phyloP scores from a whole-genome alignment of 768 basidiomycete species.

The Collybia sp. region DNA sequence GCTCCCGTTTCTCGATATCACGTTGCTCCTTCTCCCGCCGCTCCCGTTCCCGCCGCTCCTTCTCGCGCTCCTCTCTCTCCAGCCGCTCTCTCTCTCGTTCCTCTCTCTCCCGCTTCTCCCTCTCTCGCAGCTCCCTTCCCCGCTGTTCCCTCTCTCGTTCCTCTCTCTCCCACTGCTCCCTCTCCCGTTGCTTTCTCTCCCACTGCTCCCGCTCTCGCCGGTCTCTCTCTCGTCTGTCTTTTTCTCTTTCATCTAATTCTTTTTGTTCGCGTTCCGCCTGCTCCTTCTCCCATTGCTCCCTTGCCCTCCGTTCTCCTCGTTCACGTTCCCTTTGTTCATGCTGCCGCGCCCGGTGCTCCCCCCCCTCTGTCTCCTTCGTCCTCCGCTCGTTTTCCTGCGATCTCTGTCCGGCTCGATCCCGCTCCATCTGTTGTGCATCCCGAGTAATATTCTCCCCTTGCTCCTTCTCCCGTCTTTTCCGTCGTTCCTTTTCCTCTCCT shows the following conservation, averaged over 20 bases:
- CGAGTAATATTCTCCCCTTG: no score
- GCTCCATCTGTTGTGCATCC: conserved; percentile 7
- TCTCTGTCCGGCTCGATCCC: conserved; percentile 13
- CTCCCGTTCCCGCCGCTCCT: no score
- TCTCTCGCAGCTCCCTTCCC: conserved; percentile 7
- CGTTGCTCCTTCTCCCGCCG: conserved; percentile 3
- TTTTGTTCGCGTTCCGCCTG: neutral
- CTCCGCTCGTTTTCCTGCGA: neutral
- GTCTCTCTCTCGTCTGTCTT: conserved; percentile 7
- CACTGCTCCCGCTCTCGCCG: conserved; percentile 11
- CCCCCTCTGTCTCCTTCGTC: conserved; percentile 24
- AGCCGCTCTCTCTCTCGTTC: no score
- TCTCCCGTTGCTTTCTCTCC: conserved; percentile 12
- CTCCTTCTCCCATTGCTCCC: no score
- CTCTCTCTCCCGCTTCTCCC: no score
- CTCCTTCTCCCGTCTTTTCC: no score
- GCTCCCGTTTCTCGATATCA: conserved; percentile 5
- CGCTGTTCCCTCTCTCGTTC: conserved; percentile 7
- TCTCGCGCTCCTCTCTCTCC: no score
- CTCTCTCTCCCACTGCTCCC: conserved; percentile 8
- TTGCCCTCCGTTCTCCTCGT: no score
- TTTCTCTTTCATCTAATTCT: neutral
- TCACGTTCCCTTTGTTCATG: neutral
- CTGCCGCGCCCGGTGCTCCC: neutral
- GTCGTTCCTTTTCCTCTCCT: conserved; percentile 6